A percentile compares a stretch with the other conserved stretches of the same genome.
Evolutionary conservation across 2,329 filamentous ascomycete species (phyloP).

Genomic region (Mycosphaerella sp.): DNA sequence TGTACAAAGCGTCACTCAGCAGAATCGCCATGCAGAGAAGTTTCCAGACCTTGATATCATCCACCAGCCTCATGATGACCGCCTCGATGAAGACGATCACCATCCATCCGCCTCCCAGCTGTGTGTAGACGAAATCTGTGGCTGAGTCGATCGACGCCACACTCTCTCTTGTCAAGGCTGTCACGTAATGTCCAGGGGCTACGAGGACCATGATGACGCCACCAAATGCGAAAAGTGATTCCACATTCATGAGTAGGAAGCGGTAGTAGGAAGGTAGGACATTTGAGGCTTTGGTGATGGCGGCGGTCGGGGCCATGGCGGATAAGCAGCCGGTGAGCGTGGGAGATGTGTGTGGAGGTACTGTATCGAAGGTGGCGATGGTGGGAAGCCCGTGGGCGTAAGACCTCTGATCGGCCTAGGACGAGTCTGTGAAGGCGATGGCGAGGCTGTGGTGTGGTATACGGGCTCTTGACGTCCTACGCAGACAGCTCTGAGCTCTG

Average conservation of each 20-base stretch:
- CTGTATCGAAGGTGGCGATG: no score
- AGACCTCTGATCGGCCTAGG: no score
- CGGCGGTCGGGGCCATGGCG: background rate
- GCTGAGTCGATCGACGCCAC: conserved; percentile 20
- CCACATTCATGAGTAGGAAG: conserved; percentile 26
- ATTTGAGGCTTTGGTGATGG: conserved; percentile 21
- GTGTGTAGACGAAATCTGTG: conserved; percentile 27
- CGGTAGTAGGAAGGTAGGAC: conserved; percentile 24
- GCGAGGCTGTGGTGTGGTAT: no score
- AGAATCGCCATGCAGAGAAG: conserved; percentile 27
- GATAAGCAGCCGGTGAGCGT: background rate
- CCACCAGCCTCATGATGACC: conserved; percentile 27
- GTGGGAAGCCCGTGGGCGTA: no score
- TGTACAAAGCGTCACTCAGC: conserved; percentile 24
- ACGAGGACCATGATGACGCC: conserved; percentile 23
- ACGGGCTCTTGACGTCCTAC: no score
- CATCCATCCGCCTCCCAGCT: conserved; percentile 29
- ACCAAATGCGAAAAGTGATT: conserved; percentile 26
- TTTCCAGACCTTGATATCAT: conserved; percentile 28
- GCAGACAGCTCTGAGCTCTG: no score
- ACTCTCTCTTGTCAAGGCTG: conserved; percentile 21
- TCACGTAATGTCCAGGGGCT: conserved; percentile 21
- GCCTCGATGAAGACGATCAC: conserved; percentile 28
- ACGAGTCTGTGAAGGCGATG: no score
- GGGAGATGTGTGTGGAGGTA: background rate